These are phyloP conservation scores for Mycogone perniciosa DNA, from an alignment of 2,329 filamentous ascomycete genomes.

Conservation along the genomic window DNA sequence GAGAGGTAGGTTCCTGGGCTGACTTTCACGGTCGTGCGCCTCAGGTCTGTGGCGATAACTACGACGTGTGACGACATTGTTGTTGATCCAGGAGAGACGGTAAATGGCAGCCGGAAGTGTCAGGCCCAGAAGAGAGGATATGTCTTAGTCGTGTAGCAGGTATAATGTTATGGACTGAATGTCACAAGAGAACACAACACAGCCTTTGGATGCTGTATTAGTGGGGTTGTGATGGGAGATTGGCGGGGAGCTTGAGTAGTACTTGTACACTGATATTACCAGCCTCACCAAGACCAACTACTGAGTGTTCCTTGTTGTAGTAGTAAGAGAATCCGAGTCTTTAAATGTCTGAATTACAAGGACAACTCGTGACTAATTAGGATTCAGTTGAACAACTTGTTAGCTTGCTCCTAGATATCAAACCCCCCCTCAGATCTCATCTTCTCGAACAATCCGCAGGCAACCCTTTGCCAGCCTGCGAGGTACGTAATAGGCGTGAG, in stretches of 20 bases:
- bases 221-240: background rate
- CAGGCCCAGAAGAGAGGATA: background rate
- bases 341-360: background rate
- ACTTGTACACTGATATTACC: too few species aligned
- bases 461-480: conserved; percentile 17
- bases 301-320: too few species aligned
- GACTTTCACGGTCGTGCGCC: conserved; percentile 76
- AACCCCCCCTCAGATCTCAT: background rate
- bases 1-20: conserved; percentile 73
- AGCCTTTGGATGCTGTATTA: background rate
- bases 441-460: conserved; percentile 16
- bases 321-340: too few species aligned
- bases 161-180: background rate
- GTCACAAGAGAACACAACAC: background rate
- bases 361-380: too few species aligned
- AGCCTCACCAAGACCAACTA: too few species aligned
- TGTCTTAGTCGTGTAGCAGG: background rate
- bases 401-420: conserved; percentile 1
- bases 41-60: conserved; percentile 74
- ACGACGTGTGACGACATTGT: conserved; percentile 83
- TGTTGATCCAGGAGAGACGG: background rate
- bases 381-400: too few species aligned
- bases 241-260: background rate
- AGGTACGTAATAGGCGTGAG: conserved; percentile 8
- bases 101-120: background rate